phyloP scores from a whole-genome alignment of 1,284 basidiomycete genomes.

The Mycena citricolor region DNA sequence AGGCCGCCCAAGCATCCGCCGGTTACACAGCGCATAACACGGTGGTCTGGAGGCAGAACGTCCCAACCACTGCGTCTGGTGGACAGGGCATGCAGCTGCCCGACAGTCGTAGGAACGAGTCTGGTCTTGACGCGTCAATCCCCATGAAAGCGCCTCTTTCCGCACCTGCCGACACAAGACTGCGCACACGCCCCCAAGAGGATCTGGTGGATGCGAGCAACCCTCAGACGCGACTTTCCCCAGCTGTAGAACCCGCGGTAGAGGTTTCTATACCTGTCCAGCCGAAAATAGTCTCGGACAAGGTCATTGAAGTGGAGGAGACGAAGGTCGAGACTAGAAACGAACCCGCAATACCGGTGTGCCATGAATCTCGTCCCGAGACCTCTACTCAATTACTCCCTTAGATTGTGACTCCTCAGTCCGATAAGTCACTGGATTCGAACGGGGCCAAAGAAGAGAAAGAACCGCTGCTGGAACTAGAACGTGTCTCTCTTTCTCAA shows the following conservation, averaged over 20 bases:
- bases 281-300: too few relatives aligned
- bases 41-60: slow-evolving; percentile 13
- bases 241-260: too few relatives aligned
- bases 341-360: too few relatives aligned
- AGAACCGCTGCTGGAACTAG: not conserved
- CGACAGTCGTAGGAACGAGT: not conserved
- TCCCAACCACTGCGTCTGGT: slow-evolving; percentile 1
- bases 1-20: slow-evolving; percentile 52
- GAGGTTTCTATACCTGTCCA: too few relatives aligned
- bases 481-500: not conserved
- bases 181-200: too few relatives aligned
- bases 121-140: not conserved
- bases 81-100: slow-evolving; percentile 1
- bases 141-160: not conserved
- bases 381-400: too few relatives aligned
- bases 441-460: not conserved
- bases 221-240: too few relatives aligned
- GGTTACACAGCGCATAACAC: slow-evolving; percentile 27
- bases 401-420: not conserved
- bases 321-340: too few relatives aligned
- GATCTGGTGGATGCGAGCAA: too few relatives aligned
- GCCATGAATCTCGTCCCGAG: too few relatives aligned
- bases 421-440: not conserved
- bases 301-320: too few relatives aligned
- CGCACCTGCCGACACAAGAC: not conserved